A percentile compares a stretch with the other conserved stretches of the same genome.
Conservation (phyloP, 768 basidiomycete species). For the Mycena latifolia region DNA sequence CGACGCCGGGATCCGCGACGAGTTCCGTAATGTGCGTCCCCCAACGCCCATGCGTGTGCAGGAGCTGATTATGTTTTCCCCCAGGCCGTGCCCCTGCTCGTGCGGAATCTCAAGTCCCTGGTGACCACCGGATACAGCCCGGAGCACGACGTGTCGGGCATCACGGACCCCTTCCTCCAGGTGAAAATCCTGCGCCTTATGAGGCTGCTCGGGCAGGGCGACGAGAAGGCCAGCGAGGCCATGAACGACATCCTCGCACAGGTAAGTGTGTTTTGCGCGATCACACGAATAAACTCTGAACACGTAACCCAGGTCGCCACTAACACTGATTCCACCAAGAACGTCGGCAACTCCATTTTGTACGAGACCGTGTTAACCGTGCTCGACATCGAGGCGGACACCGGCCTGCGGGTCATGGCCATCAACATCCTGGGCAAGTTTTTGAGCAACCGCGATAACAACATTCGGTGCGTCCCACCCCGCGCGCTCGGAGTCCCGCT, state of each 20-base stretch:
- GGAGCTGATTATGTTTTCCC: conserved; percentile 24
- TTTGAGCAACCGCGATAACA: conserved; percentile 97
- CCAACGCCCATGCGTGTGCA: neutral
- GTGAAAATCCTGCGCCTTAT: conserved; percentile 93
- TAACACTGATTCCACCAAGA: conserved; percentile 97
- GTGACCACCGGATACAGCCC: conserved; percentile 98
- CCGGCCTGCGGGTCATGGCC: conserved; percentile 96
- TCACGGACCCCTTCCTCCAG: conserved; percentile 96
- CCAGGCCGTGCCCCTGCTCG: conserved; percentile 92
- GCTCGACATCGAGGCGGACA: conserved; percentile 97
- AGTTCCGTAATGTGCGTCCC: conserved; percentile 86
- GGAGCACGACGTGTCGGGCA: conserved; percentile 99
- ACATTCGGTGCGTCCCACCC: conserved; percentile 81
- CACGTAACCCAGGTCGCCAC: conserved; percentile 84
- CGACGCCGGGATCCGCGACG: conserved; percentile 78
- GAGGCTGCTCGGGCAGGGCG: conserved; percentile 88
- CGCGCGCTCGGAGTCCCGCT: neutral
- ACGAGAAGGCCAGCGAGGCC: conserved; percentile 88
- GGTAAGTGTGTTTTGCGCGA: conserved; percentile 56
- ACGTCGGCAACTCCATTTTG: conserved; percentile 97
- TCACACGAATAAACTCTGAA: neutral
- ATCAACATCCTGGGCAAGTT: conserved; percentile 99
- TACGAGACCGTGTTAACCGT: conserved; percentile 98
- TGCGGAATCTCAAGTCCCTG: conserved; percentile 94
- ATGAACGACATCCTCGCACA: conserved; percentile 99